Conservation (phyloP, 1,284 basidiomycete species). For the Tilletia walkeri region DNA sequence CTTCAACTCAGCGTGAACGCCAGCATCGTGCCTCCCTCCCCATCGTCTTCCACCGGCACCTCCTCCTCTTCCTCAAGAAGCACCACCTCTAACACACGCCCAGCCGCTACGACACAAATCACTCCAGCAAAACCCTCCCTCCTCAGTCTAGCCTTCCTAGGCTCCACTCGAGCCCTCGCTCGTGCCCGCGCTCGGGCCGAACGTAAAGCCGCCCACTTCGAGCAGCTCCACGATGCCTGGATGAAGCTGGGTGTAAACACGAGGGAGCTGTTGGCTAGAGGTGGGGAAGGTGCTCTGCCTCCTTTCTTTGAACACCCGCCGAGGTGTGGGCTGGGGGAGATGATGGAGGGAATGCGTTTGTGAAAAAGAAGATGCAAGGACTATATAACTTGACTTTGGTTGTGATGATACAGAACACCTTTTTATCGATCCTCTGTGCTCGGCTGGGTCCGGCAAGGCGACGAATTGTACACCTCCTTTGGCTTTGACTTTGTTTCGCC, state of each 20-base stretch:
- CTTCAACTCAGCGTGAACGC: neutral
- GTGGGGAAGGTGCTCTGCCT: neutral
- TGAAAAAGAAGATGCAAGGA: too few relatives aligned
- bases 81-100: neutral
- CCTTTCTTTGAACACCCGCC: conserved; percentile 6
- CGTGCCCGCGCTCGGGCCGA: neutral
- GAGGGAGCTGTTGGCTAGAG: conserved; percentile 6
- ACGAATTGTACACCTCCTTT: too few relatives aligned
- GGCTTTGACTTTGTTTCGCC: too few relatives aligned
- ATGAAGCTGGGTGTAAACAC: neutral
- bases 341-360: neutral
- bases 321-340: neutral
- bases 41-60: neutral
- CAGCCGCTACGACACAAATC: neutral
- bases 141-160: neutral
- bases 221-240: conserved; percentile 11
- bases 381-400: too few relatives aligned
- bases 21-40: neutral
- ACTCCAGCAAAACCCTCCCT: neutral
- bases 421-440: too few relatives aligned
- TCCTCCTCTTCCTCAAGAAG: neutral
- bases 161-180: neutral
- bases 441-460: too few relatives aligned
- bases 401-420: too few relatives aligned
- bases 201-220: neutral